Evolutionary conservation across 768 basidiomycete genomes (phyloP).

Genomic region (Psilocybe cubensis): DNA sequence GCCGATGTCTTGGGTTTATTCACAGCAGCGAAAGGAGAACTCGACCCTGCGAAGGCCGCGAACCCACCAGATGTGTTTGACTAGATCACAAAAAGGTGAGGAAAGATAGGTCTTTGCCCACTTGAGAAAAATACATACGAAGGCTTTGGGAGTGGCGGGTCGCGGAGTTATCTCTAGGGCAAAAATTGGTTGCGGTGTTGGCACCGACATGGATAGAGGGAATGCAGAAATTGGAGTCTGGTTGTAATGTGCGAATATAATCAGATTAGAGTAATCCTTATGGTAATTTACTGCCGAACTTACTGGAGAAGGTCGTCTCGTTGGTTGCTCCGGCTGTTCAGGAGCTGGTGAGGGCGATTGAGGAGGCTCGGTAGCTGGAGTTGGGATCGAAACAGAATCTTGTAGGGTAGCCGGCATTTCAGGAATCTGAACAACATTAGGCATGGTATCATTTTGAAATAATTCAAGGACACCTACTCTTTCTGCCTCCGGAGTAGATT

Average conservation of each 20-base stretch:
- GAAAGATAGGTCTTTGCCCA: background rate
- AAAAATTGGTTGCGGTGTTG: constrained; percentile 8
- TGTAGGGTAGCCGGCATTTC: constrained; percentile 10
- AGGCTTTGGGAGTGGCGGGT: constrained; percentile 17
- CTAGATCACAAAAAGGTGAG: no score
- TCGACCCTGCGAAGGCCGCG: constrained; percentile 36
- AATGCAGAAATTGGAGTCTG: constrained; percentile 7
- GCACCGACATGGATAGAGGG: constrained; percentile 3
- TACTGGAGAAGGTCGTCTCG: constrained; percentile 7
- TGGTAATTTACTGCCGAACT: background rate
- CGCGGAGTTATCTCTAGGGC: background rate
- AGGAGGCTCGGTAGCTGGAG: constrained; percentile 23
- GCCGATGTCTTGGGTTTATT: constrained; percentile 14
- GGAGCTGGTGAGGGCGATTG: constrained; percentile 25
- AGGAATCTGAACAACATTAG: background rate
- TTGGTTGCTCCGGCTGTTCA: constrained; percentile 14
- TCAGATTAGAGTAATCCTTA: no score
- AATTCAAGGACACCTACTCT: constrained; percentile 9
- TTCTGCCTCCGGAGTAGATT: constrained; percentile 11
- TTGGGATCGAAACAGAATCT: constrained; percentile 7
- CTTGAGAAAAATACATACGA: constrained; percentile 8
- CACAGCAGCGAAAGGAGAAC: constrained; percentile 33
- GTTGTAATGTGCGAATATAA: background rate
- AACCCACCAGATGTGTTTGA: constrained; percentile 26
- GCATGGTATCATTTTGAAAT: background rate